A percentile compares a stretch with the other conserved stretches of the same genome.
Evolutionary conservation across 2,329 filamentous ascomycete genomes (phyloP).

Genomic region (Pseudogymnoascus sp.): DNA sequence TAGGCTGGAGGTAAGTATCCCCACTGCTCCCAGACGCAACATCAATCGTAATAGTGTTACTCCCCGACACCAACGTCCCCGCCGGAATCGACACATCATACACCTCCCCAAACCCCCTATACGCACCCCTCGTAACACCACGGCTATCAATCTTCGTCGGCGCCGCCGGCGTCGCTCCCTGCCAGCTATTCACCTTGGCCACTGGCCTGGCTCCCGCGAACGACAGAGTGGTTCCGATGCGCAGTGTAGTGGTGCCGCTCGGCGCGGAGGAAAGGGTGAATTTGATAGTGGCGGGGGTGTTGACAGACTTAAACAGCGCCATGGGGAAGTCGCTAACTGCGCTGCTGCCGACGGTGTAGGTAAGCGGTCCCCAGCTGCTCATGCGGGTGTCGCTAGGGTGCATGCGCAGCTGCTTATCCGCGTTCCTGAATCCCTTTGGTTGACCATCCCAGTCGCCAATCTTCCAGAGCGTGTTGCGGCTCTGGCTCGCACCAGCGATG

Average conservation of each 20-base stretch:
- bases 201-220: conserved; percentile 52
- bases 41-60: conserved; percentile 55
- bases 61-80: conserved; percentile 49
- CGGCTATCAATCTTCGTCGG: conserved; percentile 57
- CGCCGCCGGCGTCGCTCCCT: conserved; percentile 39
- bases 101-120: conserved; percentile 54
- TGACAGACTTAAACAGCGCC: conserved; percentile 55
- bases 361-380: conserved; percentile 50
- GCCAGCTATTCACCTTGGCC: conserved; percentile 48
- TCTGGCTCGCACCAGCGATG: conserved; percentile 41
- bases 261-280: conserved; percentile 47
- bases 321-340: conserved; percentile 50
- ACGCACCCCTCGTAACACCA: conserved; percentile 57
- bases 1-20: conserved; percentile 47
- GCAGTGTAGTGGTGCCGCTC: conserved; percentile 46
- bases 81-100: conserved; percentile 54
- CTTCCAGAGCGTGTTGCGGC: conserved; percentile 49
- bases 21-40: conserved; percentile 52
- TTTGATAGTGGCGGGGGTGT: conserved; percentile 51
- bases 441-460: conserved; percentile 60
- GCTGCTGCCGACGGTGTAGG: conserved; percentile 53
- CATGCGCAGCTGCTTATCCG: conserved; percentile 59
- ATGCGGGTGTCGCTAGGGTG: conserved; percentile 59
- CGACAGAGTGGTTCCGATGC: conserved; percentile 56
- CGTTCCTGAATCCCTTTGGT: conserved; percentile 57